phyloP scores from a whole-genome alignment of 2,329 filamentous ascomycete species.

The Lecanicillium sp. region DNA sequence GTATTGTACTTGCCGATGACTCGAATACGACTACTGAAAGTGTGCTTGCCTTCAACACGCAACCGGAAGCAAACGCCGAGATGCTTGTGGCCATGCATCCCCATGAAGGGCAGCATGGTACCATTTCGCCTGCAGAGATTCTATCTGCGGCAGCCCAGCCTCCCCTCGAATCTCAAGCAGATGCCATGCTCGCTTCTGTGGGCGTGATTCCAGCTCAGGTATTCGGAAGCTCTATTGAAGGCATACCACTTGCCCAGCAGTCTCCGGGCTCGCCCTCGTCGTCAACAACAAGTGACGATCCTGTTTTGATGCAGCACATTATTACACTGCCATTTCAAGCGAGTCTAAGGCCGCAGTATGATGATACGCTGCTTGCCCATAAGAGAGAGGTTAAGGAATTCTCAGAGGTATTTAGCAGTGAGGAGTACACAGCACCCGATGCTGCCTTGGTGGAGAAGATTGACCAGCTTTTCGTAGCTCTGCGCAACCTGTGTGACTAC shows the following conservation, averaged over 20 bases:
- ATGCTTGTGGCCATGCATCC: constrained; percentile 3
- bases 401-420: constrained; percentile 34
- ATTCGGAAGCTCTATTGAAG: constrained; percentile 8
- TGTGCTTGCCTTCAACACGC: constrained; percentile 6
- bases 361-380: constrained; percentile 40
- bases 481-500: constrained; percentile 52
- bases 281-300: constrained; percentile 15
- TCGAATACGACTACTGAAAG: background rate
- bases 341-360: constrained; percentile 46
- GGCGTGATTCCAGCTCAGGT: constrained; percentile 5
- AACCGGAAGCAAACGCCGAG: background rate
- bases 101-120: constrained; percentile 3
- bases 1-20: background rate
- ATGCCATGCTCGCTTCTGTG: background rate
- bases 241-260: constrained; percentile 8
- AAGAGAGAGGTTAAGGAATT: constrained; percentile 41
- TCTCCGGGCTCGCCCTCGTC: constrained; percentile 6
- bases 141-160: constrained; percentile 3
- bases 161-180: background rate
- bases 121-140: constrained; percentile 15
- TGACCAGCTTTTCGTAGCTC: constrained; percentile 43
- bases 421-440: constrained; percentile 34
- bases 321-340: constrained; percentile 54
- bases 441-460: constrained; percentile 38
- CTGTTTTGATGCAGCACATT: constrained; percentile 33